Evolutionary conservation across 176 grass and related monocot genomes (phyloP).

Genomic region (Aechmea fasciata): DNA sequence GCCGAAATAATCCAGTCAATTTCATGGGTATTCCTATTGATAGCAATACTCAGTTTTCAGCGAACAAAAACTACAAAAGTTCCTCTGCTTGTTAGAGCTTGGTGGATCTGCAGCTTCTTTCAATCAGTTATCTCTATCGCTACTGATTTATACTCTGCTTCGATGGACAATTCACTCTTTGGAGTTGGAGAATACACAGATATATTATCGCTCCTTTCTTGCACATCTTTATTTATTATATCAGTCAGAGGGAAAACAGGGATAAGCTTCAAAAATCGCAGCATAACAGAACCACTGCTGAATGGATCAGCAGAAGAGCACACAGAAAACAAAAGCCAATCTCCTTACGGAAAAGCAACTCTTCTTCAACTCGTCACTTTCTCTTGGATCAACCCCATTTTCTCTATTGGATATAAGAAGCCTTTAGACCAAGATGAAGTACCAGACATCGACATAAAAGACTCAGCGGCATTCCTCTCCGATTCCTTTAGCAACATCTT

Average conservation of each 20-base stretch:
- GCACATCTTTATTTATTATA: conserved; percentile 50
- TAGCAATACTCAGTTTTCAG: conserved; percentile 42
- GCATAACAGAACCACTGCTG: conserved; percentile 58
- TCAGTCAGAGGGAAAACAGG: conserved; percentile 69
- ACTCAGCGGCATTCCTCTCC: conserved; percentile 48
- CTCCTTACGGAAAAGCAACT: conserved; percentile 54
- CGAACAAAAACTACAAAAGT: conserved; percentile 47
- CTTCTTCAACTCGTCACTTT: conserved; percentile 69
- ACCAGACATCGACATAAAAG: conserved; percentile 64
- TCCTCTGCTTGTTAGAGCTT: conserved; percentile 52
- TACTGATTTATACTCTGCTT: conserved; percentile 51
- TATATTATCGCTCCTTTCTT: conserved; percentile 34
- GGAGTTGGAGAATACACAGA: conserved; percentile 38
- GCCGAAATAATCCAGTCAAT: conserved; percentile 50
- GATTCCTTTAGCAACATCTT: conserved; percentile 58
- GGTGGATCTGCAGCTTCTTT: conserved; percentile 75
- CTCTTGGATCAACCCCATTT: conserved; percentile 88
- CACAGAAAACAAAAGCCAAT: conserved; percentile 41
- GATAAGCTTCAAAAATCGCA: conserved; percentile 35
- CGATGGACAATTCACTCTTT: conserved; percentile 25
- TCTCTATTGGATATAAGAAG: conserved; percentile 66
- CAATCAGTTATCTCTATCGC: conserved; percentile 43
- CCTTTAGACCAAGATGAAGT: conserved; percentile 75
- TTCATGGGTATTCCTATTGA: conserved; percentile 70
- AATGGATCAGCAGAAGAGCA: conserved; percentile 40